Percentiles rank a stretch among this genome's conserved stretches.
Conservation (phyloP, 2,329 filamentous ascomycete genomes). For the Daldinia eschscholtzii region DNA sequence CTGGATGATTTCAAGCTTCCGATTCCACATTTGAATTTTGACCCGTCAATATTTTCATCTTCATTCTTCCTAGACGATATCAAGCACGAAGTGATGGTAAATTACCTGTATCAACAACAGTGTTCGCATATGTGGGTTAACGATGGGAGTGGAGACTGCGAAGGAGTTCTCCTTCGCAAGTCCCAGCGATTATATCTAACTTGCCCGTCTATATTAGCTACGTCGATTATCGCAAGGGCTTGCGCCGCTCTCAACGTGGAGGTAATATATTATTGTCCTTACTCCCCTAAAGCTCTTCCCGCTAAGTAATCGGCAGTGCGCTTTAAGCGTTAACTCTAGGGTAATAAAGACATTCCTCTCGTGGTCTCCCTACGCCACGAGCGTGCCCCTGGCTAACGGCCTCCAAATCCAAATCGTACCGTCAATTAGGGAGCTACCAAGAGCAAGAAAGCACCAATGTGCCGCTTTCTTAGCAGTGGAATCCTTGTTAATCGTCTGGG, state of each 20-base stretch:
- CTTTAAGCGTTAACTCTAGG: slow-evolving; percentile 84
- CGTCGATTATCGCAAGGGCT: slow-evolving; percentile 73
- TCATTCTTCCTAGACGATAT: slow-evolving; percentile 73
- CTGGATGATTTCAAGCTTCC: slow-evolving; percentile 63
- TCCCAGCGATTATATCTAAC: slow-evolving; percentile 77
- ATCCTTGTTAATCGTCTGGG: slow-evolving; percentile 82
- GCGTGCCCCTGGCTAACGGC: slow-evolving; percentile 81
- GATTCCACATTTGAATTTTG: slow-evolving; percentile 62
- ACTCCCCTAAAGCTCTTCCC: slow-evolving; percentile 44
- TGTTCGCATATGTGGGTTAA: slow-evolving; percentile 80
- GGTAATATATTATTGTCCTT: slow-evolving; percentile 54
- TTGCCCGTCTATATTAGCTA: slow-evolving; percentile 74
- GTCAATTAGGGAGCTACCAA: slow-evolving; percentile 75
- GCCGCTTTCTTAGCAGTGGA: slow-evolving; percentile 82
- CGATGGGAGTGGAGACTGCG: slow-evolving; percentile 74
- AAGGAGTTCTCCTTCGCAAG: slow-evolving; percentile 80
- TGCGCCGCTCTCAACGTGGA: slow-evolving; percentile 79
- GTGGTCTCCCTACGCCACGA: slow-evolving; percentile 78
- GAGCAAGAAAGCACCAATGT: slow-evolving; percentile 82
- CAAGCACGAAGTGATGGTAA: slow-evolving; percentile 86
- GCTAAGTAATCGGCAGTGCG: slow-evolving; percentile 63
- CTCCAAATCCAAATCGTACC: slow-evolving; percentile 82
- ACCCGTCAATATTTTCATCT: slow-evolving; percentile 66
- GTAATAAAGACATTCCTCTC: slow-evolving; percentile 83
- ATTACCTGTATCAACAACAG: slow-evolving; percentile 85